Percentiles rank a stretch among this genome's conserved stretches.
phyloP scores from a whole-genome alignment of 805 yeast genomes.

The Candida maltosa region DNA sequence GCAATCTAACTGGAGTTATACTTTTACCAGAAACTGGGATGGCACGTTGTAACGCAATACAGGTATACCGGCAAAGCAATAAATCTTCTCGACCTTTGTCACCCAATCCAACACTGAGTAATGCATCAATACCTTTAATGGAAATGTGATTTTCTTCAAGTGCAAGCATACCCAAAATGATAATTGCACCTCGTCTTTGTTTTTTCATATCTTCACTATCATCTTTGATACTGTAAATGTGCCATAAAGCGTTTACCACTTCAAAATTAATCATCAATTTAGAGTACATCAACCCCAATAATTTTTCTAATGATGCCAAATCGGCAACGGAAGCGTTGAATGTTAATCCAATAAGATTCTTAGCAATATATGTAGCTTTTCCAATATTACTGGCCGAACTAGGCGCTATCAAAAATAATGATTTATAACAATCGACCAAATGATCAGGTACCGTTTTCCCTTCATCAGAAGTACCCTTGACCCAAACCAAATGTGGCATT shows the following conservation, averaged over 20 bases:
- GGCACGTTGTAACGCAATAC: conserved; percentile 75
- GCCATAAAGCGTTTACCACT: conserved; percentile 78
- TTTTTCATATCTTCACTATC: conserved; percentile 37
- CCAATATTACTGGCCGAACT: conserved; percentile 51
- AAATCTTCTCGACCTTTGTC: conserved; percentile 60
- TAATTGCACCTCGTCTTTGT: conserved; percentile 80
- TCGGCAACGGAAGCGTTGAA: conserved; percentile 81
- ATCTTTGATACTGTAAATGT: conserved; percentile 53
- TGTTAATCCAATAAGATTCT: conserved; percentile 75
- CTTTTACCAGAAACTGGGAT: conserved; percentile 21
- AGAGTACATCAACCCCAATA: conserved; percentile 67
- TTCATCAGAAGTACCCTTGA: conserved; percentile 88
- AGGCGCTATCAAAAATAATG: conserved; percentile 76
- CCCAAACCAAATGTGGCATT: conserved; percentile 95
- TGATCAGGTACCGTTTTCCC: conserved; percentile 82
- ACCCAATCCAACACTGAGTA: conserved; percentile 72
- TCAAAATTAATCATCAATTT: conserved; percentile 55
- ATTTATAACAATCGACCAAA: conserved; percentile 72
- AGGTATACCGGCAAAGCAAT: conserved; percentile 69
- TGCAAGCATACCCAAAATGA: conserved; percentile 86
- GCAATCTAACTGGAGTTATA: conserved; percentile 18
- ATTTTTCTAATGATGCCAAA: conserved; percentile 82
- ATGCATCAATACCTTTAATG: conserved; percentile 62
- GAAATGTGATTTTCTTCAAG: conserved; percentile 68
- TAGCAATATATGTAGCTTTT: conserved; percentile 69